A percentile compares a stretch with the other conserved stretches of the same genome.
phyloP scores from a whole-genome alignment of 2,329 filamentous ascomycete species.

The Lasiodiplodia hormozganensis region DNA sequence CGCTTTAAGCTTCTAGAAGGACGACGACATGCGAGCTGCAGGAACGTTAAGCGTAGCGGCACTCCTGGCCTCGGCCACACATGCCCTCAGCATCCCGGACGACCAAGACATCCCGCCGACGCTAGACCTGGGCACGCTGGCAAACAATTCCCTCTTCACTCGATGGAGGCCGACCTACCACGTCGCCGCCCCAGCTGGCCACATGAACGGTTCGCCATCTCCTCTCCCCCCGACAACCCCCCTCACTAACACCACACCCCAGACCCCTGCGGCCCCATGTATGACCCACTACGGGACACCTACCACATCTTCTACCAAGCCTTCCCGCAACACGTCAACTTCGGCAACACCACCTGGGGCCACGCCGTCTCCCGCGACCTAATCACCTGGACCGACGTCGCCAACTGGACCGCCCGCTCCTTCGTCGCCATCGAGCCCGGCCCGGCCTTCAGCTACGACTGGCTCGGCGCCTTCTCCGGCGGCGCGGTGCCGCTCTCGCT shows the following conservation, averaged over 20 bases:
- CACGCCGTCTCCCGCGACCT: slow-evolving; percentile 60
- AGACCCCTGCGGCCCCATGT: slow-evolving; percentile 59
- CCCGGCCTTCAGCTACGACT: slow-evolving; percentile 55
- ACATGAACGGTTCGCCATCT: slow-evolving; percentile 55
- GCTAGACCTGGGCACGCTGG: slow-evolving; percentile 33
- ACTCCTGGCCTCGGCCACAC: neutral
- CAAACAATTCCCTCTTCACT: slow-evolving; percentile 58
- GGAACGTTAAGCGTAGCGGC: neutral
- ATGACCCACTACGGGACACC: slow-evolving; percentile 53
- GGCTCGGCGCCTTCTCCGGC: slow-evolving; percentile 61
- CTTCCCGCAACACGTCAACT: slow-evolving; percentile 56
- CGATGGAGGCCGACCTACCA: slow-evolving; percentile 57
- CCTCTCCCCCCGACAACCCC: no score
- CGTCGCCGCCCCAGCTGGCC: slow-evolving; percentile 56
- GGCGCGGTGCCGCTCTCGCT: slow-evolving; percentile 58
- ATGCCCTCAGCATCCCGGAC: neutral
- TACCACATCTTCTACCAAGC: slow-evolving; percentile 64
- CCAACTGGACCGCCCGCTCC: no score
- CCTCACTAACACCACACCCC: slow-evolving; percentile 37
- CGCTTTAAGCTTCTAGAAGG: neutral
- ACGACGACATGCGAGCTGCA: neutral
- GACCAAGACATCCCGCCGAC: slow-evolving; percentile 17
- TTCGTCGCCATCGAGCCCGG: slow-evolving; percentile 47
- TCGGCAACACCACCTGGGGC: slow-evolving; percentile 54
- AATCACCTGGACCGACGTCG: slow-evolving; percentile 34